Base-by-base conservation (phyloP, 2,329 filamentous ascomycete genomes). In the Endoconidiophora polonica region DNA sequence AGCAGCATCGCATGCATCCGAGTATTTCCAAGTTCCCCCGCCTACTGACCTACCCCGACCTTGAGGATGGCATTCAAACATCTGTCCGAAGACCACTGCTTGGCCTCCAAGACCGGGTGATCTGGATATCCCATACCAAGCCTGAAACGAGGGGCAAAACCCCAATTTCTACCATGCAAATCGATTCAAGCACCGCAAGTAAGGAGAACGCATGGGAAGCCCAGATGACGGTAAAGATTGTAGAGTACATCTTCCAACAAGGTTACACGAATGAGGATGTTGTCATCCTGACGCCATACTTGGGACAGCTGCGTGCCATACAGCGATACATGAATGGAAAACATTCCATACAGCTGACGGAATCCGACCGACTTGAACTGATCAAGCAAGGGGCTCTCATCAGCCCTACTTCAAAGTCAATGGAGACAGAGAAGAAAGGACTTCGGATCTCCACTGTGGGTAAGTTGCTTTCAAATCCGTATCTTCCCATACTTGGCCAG, bases 261-360 rank as follows among this genome's bases (percentile, higher is more conserved):
- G 81, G 81, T 0, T 87, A 86, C 57, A 68, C 70, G 3, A 77
- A 77, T 0, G 67, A 76, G 3, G 64, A 82, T 2, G 66, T 86
- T 9, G 81, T 85, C 0, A 65, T 88, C 0, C 60, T 87, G 1
- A 84, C 81, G 0, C 83, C 83, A 0, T 87, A 88, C 56, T 65
- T 86, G 0, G 82, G 81, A 0, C 82, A 86, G 55, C 60, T 87
- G 0, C 70, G 64, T 2, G 64, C 81, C 0, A 63, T 87, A 1
- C 61, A 65, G 16, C 67, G 77, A 0, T 66, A 62, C 0, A 63
- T 86, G 4, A 63, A 64, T 3, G 61, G 68, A 7, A 69, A 78
- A 0, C 76, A 75, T 45, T 81, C 86, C 54, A 77, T 79, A 0
- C 62, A 78, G 0, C 63, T 88, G 1, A 84, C 79, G 55, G 82